Base-by-base conservation (phyloP, 2,329 filamentous ascomycete genomes). In the Truncatella angustata region DNA sequence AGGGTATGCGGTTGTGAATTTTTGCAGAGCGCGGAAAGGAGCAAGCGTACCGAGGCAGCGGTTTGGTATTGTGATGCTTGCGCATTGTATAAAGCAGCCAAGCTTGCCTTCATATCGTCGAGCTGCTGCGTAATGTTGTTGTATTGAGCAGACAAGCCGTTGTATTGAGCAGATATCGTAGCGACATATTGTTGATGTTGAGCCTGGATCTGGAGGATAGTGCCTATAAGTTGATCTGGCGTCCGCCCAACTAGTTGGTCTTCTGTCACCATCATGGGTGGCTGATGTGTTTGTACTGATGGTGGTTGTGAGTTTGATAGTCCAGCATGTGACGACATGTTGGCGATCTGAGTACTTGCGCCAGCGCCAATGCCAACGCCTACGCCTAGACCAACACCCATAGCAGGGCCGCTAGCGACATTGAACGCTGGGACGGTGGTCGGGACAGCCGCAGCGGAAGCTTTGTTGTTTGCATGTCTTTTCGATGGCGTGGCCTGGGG, bases 191-290 rank as follows among this genome's bases (percentile, higher is more conserved):
- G 66, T 42, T 66, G 63, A 53, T 70, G 65, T 53, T 66, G 62
- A 50, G 58, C 58, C 46, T 70, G 69, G 42, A 70, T 61, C 55
- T 67, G 59, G 32, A 69, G 58, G 50, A 71, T 68, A 47, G 66
- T 65, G 43, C 60, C 58, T 49, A 71, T 62, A 51, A 71, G 63
- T 55, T 71, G 66, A 48, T 68, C 68, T 42, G 66, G 57, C 14
- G 62, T 63, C 49, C 62, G 65, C 50, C 62, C 65, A 26, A 61
- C 54, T 34, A 70, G 57, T 54, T 65, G 66, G 12, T 69, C 66
- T 42, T 67, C 65, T 54, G 63, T 66, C 44, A 67, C 42, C 52
- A 57, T 52, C 54, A 59, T 61, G 14, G 46, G 48, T 42, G 36
- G 16, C 16, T 16, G 32, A n/a, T n/a, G n/a, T n/a, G n/a, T n/a